These are phyloP conservation scores for Asterella californica DNA, from an alignment of 225 moss, liverwort and hornwort species.

Conservation along the genomic window DNA sequence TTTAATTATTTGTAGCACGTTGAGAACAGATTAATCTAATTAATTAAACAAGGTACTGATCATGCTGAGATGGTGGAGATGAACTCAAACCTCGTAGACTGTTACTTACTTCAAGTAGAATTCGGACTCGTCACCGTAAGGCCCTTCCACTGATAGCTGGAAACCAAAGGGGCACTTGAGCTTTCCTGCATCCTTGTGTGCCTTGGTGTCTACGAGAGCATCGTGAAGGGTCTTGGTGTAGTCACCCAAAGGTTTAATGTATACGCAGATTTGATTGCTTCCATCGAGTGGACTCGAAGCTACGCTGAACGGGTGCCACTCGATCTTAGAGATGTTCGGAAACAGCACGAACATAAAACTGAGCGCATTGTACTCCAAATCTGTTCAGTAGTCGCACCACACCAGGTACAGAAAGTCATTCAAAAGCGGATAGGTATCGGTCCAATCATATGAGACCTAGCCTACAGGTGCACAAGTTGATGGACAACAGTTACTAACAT, in stretches of 20 bases:
- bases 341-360: slow-evolving; percentile 61
- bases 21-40: background rate
- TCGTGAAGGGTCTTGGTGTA: background rate
- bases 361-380: slow-evolving; percentile 45
- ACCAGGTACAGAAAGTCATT: background rate
- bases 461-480: background rate
- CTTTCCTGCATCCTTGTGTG: background rate
- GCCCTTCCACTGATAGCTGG: background rate
- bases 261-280: background rate
- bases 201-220: background rate
- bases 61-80: no score
- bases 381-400: slow-evolving; percentile 36
- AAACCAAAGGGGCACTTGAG: background rate
- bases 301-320: slow-evolving; percentile 78
- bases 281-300: slow-evolving; percentile 58
- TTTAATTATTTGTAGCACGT: background rate
- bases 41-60: no score
- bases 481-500: background rate
- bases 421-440: background rate
- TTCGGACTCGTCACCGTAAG: slow-evolving; percentile 56
- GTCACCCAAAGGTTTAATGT: background rate
- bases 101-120: slow-evolving; percentile 37
- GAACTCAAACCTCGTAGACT: no score
- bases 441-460: background rate
- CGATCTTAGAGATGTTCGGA: slow-evolving; percentile 51